Percentiles rank a stretch among this genome's conserved stretches.
phyloP scores from a whole-genome alignment of 805 yeast species.

The Kodamaea fukazawae region DNA sequence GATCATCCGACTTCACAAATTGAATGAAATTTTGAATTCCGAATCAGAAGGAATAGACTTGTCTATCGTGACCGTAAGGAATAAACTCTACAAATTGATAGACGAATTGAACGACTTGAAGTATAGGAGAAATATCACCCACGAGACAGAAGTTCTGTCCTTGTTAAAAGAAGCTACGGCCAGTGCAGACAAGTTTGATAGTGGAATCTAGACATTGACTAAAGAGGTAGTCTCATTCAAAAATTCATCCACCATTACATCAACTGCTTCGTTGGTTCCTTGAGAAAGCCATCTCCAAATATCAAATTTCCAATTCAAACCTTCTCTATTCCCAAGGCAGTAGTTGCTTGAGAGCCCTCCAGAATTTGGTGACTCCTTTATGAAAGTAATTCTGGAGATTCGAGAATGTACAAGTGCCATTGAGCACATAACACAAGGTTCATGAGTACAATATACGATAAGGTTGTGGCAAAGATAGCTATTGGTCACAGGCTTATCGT shows the following conservation, averaged over 20 bases:
- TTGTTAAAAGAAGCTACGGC: conserved; percentile 16
- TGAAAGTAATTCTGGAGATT: conserved; percentile 63
- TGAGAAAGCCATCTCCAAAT: conserved; percentile 67
- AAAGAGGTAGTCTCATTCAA: neutral
- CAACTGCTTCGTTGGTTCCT: neutral
- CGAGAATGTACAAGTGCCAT: conserved; percentile 96
- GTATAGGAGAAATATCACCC: conserved; percentile 15
- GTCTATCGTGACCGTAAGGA: no score
- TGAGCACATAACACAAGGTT: conserved; percentile 94
- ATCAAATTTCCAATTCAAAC: conserved; percentile 85
- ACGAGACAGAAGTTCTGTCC: conserved; percentile 13
- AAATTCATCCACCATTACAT: neutral
- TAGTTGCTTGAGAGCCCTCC: conserved; percentile 64
- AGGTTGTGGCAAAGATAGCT: conserved; percentile 71
- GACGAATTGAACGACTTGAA: conserved; percentile 27
- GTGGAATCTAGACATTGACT: conserved; percentile 1
- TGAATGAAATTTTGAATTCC: neutral
- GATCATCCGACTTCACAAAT: no score
- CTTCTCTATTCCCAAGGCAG: conserved; percentile 70
- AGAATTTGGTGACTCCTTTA: conserved; percentile 38
- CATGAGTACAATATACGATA: conserved; percentile 86
- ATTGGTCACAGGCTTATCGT: no score
- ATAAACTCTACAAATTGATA: conserved; percentile 10
- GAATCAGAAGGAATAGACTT: no score
- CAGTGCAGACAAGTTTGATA: conserved; percentile 13